Evolutionary conservation across 306 rosid species (phyloP).

Genomic region (Prunus davidiana): DNA sequence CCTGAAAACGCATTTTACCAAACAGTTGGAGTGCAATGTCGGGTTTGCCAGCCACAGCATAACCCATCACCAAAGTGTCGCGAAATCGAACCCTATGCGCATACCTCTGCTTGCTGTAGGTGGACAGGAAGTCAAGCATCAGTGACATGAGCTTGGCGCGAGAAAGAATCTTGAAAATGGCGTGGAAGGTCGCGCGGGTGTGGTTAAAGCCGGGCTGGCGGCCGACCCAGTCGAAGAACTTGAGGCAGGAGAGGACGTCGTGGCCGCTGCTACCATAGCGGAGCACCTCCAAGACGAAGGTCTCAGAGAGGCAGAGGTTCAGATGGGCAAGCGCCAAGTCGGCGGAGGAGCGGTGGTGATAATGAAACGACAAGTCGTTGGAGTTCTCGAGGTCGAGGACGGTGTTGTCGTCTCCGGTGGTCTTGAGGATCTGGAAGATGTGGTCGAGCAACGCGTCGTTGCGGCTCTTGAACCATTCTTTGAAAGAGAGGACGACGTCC

Average conservation of each 20-base stretch:
- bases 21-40: constrained; percentile 58
- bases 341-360: constrained; percentile 3
- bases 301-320: constrained; percentile 43
- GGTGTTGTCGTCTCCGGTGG: not conserved
- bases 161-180: constrained; percentile 59
- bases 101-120: constrained; percentile 12
- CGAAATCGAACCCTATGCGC: constrained; percentile 35
- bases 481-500: constrained; percentile 42
- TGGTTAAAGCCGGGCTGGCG: constrained; percentile 53
- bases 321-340: constrained; percentile 51
- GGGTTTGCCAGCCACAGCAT: constrained; percentile 70
- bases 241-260: constrained; percentile 62
- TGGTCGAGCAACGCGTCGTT: constrained; percentile 23
- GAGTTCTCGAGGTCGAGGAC: not conserved
- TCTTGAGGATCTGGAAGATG: constrained; percentile 50
- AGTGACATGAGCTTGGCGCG: constrained; percentile 45
- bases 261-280: constrained; percentile 24
- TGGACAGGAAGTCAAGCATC: constrained; percentile 46
- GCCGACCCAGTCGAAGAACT: constrained; percentile 94
- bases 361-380: constrained; percentile 13
- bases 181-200: constrained; percentile 57
- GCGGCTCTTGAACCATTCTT: constrained; percentile 51
- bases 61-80: constrained; percentile 68
- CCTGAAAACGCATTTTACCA: constrained; percentile 69
- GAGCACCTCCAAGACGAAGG: constrained; percentile 60